Evolutionary conservation across 495 filamentous ascomycete genomes (phyloP).

Genomic region (Aspergillus sclerotioniger): DNA sequence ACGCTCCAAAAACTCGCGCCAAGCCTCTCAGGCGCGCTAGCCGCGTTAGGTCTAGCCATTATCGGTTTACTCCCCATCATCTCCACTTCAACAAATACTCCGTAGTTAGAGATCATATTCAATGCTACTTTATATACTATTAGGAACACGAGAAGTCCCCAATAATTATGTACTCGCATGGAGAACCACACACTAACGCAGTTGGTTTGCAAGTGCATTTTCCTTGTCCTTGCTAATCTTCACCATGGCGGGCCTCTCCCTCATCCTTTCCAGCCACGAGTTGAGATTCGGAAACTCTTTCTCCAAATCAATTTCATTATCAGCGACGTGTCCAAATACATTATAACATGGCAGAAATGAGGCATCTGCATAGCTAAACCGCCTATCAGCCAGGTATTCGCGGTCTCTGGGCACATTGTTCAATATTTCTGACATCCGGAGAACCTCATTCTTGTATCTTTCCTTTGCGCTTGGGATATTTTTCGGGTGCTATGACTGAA

Average conservation of each 20-base stretch:
- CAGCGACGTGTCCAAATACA: slow-evolving; percentile 17
- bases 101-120: too few species aligned
- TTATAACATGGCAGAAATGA: slow-evolving; percentile 56
- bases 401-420: slow-evolving; percentile 49
- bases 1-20: slow-evolving; percentile 21
- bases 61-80: background rate
- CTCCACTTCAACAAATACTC: too few species aligned
- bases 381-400: slow-evolving; percentile 59
- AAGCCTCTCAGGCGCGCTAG: slow-evolving; percentile 14
- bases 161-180: too few species aligned
- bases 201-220: slow-evolving; percentile 6
- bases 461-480: slow-evolving; percentile 55
- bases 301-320: slow-evolving; percentile 27
- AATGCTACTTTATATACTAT: too few species aligned
- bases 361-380: slow-evolving; percentile 57
- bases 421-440: slow-evolving; percentile 59
- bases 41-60: slow-evolving; percentile 5
- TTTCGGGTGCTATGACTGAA: slow-evolving; percentile 54
- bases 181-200: too few species aligned
- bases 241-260: slow-evolving; percentile 36
- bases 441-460: slow-evolving; percentile 59
- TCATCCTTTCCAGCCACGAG: slow-evolving; percentile 45
- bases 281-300: slow-evolving; percentile 41
- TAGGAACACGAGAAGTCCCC: too few species aligned
- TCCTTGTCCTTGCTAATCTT: slow-evolving; percentile 38